Evolutionary conservation across 2,329 filamentous ascomycete genomes (phyloP), one percentile per base, ranked within the genome.

Genomic region (Didymosphaeria variabile): DNA sequence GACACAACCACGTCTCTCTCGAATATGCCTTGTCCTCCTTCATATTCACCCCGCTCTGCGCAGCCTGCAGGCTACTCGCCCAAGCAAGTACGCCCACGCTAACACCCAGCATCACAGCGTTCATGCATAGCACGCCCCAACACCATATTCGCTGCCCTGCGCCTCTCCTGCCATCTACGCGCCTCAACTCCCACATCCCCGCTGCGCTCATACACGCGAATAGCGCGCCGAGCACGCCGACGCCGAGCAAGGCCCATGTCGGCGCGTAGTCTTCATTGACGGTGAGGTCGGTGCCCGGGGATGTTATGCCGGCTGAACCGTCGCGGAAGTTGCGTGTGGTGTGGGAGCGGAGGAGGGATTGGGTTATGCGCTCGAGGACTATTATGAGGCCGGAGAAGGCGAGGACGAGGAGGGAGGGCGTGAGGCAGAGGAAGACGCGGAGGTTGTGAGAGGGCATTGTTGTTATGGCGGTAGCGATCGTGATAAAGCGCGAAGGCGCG

Each of bases 171-270:
- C 72, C 74, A 52, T 75, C 64, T 2, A 72, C 61, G 15, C 66
- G 66, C n/a, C 68, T 59, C 60, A 76, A 52, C 46, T 76, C 73
- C 73, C 72, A 76, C 51, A 72, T 68, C 0, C 67, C 73, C 31
- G 70, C 69, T 2, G 55, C 52, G 10, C 62, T 65, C 9, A 76
- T 31, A 23, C 64, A 61, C n/a, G 64, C 57, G 4, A 72, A 65
- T 8, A 67, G 26, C 31, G 67, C 64, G 0, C 66, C 70, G 10
- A 69, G 42, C 6, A 67, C 42, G 36, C 65, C 65, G 21, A 68
- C 38, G 1, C 66, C 66, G 0, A 75, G 53, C 55, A 72, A 67
- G 7, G 67, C 67, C 23, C 61, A 26, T 1, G 60, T 63, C 1
- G 73, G 68, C 2, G 40, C 62, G 2, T 58, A 17, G 46, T 71